A percentile compares a stretch with the other conserved stretches of the same genome.
Conservation (phyloP, 306 rosid species). For the Fragaria vesca region DNA sequence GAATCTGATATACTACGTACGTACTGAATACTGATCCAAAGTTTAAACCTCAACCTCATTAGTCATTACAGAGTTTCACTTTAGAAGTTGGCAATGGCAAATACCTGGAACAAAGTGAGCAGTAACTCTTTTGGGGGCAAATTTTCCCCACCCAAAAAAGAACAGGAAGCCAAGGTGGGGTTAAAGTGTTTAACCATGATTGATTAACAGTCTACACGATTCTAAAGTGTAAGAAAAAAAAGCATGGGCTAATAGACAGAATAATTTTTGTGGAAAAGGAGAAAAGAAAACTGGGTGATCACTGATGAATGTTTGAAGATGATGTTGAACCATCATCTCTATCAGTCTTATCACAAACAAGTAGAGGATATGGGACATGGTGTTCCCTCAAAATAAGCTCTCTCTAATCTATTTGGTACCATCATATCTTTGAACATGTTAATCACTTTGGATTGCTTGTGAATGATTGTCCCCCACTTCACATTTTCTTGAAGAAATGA, state of each 20-base stretch:
- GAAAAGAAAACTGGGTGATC: slow-evolving; percentile 26
- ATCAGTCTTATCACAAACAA: slow-evolving; percentile 32
- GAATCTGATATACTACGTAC: neutral
- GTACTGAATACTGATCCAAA: neutral
- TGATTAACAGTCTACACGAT: slow-evolving; percentile 29
- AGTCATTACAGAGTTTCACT: neutral
- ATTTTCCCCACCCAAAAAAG: slow-evolving; percentile 26
- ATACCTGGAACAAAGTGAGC: neutral
- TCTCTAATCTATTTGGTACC: slow-evolving; percentile 35
- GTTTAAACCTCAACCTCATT: neutral
- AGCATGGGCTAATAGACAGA: slow-evolving; percentile 45
- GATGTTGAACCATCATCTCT: slow-evolving; percentile 50
- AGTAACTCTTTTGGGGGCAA: slow-evolving; percentile 33
- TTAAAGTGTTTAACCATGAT: neutral
- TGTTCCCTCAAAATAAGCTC: slow-evolving; percentile 56
- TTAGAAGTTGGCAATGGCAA: neutral
- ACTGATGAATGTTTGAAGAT: slow-evolving; percentile 26
- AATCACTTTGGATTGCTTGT: slow-evolving; percentile 44
- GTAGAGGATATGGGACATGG: slow-evolving; percentile 49
- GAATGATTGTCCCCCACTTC: slow-evolving; percentile 28
- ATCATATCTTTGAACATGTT: slow-evolving; percentile 38
- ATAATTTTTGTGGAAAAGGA: slow-evolving; percentile 31
- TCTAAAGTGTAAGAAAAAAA: slow-evolving; percentile 31
- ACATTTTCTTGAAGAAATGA: slow-evolving; percentile 7
- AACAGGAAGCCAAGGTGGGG: slow-evolving; percentile 23